These are phyloP conservation scores for Dichomitus squalens DNA, from an alignment of 1,284 basidiomycete species.

Conservation along the genomic window DNA sequence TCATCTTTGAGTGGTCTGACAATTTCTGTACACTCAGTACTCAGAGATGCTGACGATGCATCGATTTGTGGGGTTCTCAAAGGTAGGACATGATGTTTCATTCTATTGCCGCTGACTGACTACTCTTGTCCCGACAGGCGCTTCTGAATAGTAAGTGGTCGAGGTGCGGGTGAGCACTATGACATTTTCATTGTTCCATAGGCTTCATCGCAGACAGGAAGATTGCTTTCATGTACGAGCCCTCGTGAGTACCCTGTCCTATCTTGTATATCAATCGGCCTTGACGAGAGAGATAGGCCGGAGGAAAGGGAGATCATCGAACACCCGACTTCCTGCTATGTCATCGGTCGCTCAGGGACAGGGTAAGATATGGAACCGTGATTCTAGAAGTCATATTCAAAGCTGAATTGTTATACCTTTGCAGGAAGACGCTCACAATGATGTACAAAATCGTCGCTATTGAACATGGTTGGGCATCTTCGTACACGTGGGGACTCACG, in stretches of 20 bases:
- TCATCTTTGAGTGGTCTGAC: background rate
- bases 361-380: constrained; percentile 43
- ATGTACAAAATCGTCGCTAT: constrained; percentile 71
- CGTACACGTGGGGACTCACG: constrained; percentile 27
- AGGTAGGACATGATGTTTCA: constrained; percentile 38
- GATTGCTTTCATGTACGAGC: constrained; percentile 51
- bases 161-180: background rate
- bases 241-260: constrained; percentile 42
- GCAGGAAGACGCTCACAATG: constrained; percentile 76
- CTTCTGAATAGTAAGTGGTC: background rate
- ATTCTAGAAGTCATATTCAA: background rate
- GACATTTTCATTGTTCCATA: background rate
- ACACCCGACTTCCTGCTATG: constrained; percentile 61
- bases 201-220: constrained; percentile 49
- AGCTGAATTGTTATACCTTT: background rate
- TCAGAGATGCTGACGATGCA: constrained; percentile 50
- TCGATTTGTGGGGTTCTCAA: constrained; percentile 61
- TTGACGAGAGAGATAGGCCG: constrained; percentile 46
- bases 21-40: constrained; percentile 37
- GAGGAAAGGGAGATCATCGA: constrained; percentile 64
- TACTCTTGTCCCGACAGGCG: background rate
- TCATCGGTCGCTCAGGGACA: constrained; percentile 61
- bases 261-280: no score
- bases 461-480: constrained; percentile 49
- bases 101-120: background rate